Evolutionary conservation across 2,329 filamentous ascomycete species (phyloP).

Genomic region (Ceratocystis smalleyi): DNA sequence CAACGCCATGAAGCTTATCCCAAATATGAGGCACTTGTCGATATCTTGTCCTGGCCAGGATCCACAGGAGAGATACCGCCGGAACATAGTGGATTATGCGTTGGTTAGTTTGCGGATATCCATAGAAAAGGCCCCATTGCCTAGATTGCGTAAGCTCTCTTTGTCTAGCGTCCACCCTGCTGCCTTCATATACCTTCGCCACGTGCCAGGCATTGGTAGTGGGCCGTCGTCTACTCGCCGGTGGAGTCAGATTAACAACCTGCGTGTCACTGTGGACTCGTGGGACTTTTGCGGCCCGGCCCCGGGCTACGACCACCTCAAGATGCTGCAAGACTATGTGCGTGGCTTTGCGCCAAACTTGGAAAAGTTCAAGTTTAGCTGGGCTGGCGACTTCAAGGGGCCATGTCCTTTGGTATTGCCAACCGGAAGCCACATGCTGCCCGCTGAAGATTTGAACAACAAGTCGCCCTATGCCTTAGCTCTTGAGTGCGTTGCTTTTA

Average conservation of each 20-base stretch:
- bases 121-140: constrained; percentile 55
- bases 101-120: constrained; percentile 76
- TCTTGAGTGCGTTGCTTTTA: constrained; percentile 28
- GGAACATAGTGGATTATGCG: constrained; percentile 72
- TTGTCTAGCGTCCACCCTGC: constrained; percentile 59
- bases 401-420: constrained; percentile 58
- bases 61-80: constrained; percentile 52
- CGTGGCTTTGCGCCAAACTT: constrained; percentile 50
- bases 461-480: constrained; percentile 27
- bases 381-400: constrained; percentile 55
- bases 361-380: constrained; percentile 59
- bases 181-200: constrained; percentile 62
- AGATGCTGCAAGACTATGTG: constrained; percentile 69
- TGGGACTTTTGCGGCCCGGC: constrained; percentile 47
- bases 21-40: constrained; percentile 57
- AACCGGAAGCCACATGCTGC: constrained; percentile 27
- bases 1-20: constrained; percentile 51
- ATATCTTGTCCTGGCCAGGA: constrained; percentile 63
- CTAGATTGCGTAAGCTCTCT: constrained; percentile 51
- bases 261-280: constrained; percentile 56
- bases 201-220: constrained; percentile 57
- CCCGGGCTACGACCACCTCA: constrained; percentile 53
- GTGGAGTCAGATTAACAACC: constrained; percentile 63
- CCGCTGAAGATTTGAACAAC: constrained; percentile 27
- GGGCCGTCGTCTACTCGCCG: constrained; percentile 54